These are phyloP conservation scores for Collybia mongolica DNA, from an alignment of 768 basidiomycete species.

Conservation along the genomic window DNA sequence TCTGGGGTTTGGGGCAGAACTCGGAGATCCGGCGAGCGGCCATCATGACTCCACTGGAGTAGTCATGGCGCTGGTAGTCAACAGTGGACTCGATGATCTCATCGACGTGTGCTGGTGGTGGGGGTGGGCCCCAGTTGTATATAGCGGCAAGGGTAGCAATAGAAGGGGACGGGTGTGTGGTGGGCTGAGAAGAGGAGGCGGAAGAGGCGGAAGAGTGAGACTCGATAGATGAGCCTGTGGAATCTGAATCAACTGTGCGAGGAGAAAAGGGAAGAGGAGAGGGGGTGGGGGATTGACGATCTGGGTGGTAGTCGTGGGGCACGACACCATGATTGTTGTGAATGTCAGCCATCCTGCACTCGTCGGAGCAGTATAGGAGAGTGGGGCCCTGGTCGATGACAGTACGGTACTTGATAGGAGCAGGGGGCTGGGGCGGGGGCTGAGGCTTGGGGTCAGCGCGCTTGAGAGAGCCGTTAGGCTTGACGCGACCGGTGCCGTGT, in stretches of 20 bases:
- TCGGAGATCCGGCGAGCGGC: constrained; percentile 54
- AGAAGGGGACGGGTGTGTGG: constrained; percentile 25
- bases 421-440: constrained; percentile 21
- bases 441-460: constrained; percentile 21
- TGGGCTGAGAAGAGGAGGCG: constrained; percentile 20
- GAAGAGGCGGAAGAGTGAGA: constrained; percentile 24
- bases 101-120: constrained; percentile 47
- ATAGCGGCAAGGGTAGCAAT: constrained; percentile 29
- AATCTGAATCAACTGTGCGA: constrained; percentile 39
- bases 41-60: constrained; percentile 69
- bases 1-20: constrained; percentile 38
- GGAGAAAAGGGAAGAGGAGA: constrained; percentile 24
- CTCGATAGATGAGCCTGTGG: constrained; percentile 37
- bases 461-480: constrained; percentile 57
- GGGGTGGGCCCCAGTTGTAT: constrained; percentile 52
- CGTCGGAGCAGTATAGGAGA: constrained; percentile 82
- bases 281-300: constrained; percentile 36
- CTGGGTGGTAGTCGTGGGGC: constrained; percentile 48
- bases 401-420: constrained; percentile 50
- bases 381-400: constrained; percentile 81
- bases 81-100: constrained; percentile 22
- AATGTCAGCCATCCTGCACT: constrained; percentile 65
- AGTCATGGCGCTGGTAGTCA: constrained; percentile 36
- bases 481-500: constrained; percentile 64
- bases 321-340: constrained; percentile 36